Evolutionary conservation across 2,329 filamentous ascomycete genomes (phyloP).

Genomic region (Trichoderma citrinoviride): DNA sequence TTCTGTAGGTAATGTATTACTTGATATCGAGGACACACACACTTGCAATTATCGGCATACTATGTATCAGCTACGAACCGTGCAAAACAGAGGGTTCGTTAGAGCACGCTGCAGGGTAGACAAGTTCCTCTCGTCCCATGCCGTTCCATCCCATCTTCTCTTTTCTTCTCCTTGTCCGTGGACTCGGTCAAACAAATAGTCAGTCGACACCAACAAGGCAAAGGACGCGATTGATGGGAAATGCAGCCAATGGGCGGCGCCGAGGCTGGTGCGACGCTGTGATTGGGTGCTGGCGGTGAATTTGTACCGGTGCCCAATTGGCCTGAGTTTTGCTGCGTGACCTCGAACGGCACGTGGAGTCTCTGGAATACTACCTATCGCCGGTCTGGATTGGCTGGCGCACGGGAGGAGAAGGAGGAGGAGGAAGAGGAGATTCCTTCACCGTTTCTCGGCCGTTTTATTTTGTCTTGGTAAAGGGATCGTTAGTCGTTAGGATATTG

Average conservation of each 20-base stretch:
- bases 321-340: conserved; percentile 3
- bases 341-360: conserved; percentile 19
- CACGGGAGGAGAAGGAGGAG: too few species aligned
- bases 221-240: conserved; percentile 33
- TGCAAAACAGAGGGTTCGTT: background rate
- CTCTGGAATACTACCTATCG: background rate
- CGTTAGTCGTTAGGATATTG: too few species aligned
- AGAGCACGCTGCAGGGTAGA: conserved; percentile 3
- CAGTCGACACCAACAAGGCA: conserved; percentile 30
- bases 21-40: background rate
- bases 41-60: background rate
- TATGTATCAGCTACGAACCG: background rate
- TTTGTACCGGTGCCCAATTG: conserved; percentile 23
- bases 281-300: conserved; percentile 31
- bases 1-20: too few species aligned
- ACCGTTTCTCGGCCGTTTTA: background rate
- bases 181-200: conserved; percentile 17
- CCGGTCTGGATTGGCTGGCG: conserved; percentile 6
- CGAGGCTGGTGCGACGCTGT: conserved; percentile 22
- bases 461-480: too few species aligned
- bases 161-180: background rate
- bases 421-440: background rate
- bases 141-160: background rate
- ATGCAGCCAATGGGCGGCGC: conserved; percentile 30
- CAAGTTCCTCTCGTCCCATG: background rate